Base-by-base conservation (phyloP, 2,329 filamentous ascomycete species). In the Claviceps sp. region DNA sequence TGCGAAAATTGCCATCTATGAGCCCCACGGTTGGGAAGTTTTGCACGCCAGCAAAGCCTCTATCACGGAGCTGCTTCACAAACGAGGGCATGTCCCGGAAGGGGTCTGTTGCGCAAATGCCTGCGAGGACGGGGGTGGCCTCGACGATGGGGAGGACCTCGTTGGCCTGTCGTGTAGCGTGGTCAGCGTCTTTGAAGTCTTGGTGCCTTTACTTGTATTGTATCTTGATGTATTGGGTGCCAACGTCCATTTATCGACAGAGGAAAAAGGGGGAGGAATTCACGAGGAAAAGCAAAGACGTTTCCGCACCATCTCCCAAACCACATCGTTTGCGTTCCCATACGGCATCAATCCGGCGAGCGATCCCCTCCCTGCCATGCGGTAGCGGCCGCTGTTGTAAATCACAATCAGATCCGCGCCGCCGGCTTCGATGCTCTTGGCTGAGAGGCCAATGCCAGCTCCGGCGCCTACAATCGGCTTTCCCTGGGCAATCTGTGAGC, bases 11-110 rank as follows among this genome's bases (percentile, higher is more conserved):
- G 1, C 82, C 83, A 62, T 87, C 84, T 38, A 87, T 81, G 22
- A 87, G 67, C 0, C 84, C 84, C 1, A 87, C 82, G 0, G 84
- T 87, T 1, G 84, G 84, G 61, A 87, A 87, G 59, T 87, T 87
- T 63, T 87, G 84, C 14, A 87, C 74, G 1, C 84, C 84, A 1
- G 77, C 76, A 56, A 87, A 86, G 0, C 84, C 84, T 16, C 84
- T 64, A 1, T 73, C 72, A 51, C 76, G 74, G 38, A 87, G 68
- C 60, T 85, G 74, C 18, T 63, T 61, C 16, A 87, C 70, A 59
- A 87, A 86, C 5, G 65, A 60, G 2, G 73, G 66, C 62, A 86
- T 85, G 52, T 75, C 70, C 34, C 79, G 73, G 65, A 86, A 85
- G 0, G 83, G 84, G 55, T 87, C 84, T 0, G 82, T 85, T 13